Percentiles rank a stretch among this genome's conserved stretches.
These are phyloP conservation scores for Knoxia roxburghii DNA, from an alignment of 257 asterid species.

Conservation along the genomic window DNA sequence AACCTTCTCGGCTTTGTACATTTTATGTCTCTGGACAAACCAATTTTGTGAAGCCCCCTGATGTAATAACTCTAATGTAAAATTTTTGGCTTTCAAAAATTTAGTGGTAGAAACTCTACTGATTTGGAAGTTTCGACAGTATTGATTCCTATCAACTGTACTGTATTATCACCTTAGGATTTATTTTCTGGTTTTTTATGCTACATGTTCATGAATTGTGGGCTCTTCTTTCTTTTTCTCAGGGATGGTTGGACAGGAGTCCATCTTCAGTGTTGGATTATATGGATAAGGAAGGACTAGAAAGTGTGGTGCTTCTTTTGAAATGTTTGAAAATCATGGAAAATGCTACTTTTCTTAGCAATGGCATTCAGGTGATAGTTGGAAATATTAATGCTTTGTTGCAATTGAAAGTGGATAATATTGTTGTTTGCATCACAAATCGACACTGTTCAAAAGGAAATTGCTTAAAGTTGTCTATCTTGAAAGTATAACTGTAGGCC, in stretches of 20 bases:
- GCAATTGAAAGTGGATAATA: background rate
- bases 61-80: background rate
- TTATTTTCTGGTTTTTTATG: background rate
- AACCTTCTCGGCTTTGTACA: too few relatives aligned
- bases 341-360: conserved; percentile 71
- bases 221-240: conserved; percentile 13
- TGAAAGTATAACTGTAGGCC: conserved; percentile 5
- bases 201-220: background rate
- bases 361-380: conserved; percentile 55
- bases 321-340: conserved; percentile 80
- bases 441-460: background rate
- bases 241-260: conserved; percentile 55
- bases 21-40: too few relatives aligned
- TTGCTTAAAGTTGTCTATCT: background rate
- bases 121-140: background rate
- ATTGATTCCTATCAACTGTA: background rate
- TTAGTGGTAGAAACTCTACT: background rate
- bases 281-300: conserved; percentile 37
- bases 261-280: conserved; percentile 27
- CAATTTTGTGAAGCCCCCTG: background rate
- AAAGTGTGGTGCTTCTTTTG: conserved; percentile 57
- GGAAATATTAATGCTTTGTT: background rate
- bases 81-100: background rate
- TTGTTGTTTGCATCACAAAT: background rate
- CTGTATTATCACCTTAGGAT: background rate